These are phyloP conservation scores for Polygonum maritimum DNA, from an alignment of 148 eudicot species.

Conservation along the genomic window DNA sequence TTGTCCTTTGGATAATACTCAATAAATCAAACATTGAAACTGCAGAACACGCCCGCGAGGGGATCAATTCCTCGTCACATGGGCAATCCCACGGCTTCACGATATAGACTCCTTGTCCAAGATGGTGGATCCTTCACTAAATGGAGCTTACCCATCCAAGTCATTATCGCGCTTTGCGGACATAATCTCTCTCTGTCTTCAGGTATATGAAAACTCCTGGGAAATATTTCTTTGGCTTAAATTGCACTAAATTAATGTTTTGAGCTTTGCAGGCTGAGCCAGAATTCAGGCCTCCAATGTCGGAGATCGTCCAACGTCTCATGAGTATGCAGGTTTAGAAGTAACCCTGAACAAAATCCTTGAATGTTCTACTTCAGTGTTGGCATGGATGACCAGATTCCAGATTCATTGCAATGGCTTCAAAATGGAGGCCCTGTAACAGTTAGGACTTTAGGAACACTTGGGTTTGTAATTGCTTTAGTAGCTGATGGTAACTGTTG, in stretches of 20 bases:
- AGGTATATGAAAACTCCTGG: slow-evolving; percentile 30
- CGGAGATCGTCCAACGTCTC: slow-evolving; percentile 77
- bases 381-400: background rate
- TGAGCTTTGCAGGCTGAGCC: slow-evolving; percentile 56
- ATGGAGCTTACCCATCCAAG: slow-evolving; percentile 67
- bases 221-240: background rate
- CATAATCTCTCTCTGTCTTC: slow-evolving; percentile 87
- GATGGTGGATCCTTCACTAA: slow-evolving; percentile 81
- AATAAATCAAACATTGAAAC: background rate
- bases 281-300: slow-evolving; percentile 94
- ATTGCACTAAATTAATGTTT: background rate
- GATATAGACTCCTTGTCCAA: slow-evolving; percentile 83
- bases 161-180: slow-evolving; percentile 89
- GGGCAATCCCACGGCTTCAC: slow-evolving; percentile 83
- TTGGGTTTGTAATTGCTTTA: background rate
- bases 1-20: background rate
- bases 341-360: background rate
- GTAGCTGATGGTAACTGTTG: background rate
- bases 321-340: slow-evolving; percentile 49
- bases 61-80: slow-evolving; percentile 77
- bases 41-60: slow-evolving; percentile 62
- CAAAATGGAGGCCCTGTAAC: background rate
- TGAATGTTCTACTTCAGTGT: background rate
- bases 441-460: background rate
- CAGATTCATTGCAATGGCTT: background rate